These are phyloP conservation scores for Cinnamomum chago DNA, from an alignment of 164 flowering plant genomes.

Conservation along the genomic window DNA sequence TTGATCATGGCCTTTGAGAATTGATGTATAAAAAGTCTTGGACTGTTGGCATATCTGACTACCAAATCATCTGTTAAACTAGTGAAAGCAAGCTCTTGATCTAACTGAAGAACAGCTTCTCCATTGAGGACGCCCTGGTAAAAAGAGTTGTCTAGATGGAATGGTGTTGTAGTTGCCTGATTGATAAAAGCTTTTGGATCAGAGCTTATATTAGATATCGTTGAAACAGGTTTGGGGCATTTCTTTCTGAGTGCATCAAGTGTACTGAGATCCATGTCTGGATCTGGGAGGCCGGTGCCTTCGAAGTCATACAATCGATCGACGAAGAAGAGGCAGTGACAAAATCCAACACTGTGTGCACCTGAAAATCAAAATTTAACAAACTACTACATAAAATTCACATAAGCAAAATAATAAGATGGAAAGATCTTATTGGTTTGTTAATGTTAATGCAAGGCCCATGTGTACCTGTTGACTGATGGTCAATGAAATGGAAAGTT, in stretches of 20 bases:
- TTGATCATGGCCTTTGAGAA: conserved; percentile 42
- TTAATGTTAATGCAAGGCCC: no score
- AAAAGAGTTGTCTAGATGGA: conserved; percentile 13
- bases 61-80: conserved; percentile 17
- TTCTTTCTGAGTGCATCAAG: conserved; percentile 3
- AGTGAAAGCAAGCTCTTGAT: conserved; percentile 35
- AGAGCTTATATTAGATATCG: conserved; percentile 11
- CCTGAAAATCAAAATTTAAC: conserved; percentile 18
- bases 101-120: conserved; percentile 30
- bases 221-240: conserved; percentile 13
- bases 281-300: conserved; percentile 26
- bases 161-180: conserved; percentile 23
- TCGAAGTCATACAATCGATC: conserved; percentile 31
- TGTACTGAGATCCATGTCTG: conserved; percentile 24
- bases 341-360: conserved; percentile 40
- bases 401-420: no score
- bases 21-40: conserved; percentile 16
- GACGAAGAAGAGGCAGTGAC: conserved; percentile 34
- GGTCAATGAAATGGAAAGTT: no score
- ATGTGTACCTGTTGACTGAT: no score
- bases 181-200: conserved; percentile 25
- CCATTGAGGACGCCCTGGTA: conserved; percentile 15
- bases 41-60: conserved; percentile 14
- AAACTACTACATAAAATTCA: no score
- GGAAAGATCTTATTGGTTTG: no score